A percentile compares a stretch with the other conserved stretches of the same genome.
phyloP scores from a whole-genome alignment of 768 basidiomycete genomes.

The Suillus hirtellus region DNA sequence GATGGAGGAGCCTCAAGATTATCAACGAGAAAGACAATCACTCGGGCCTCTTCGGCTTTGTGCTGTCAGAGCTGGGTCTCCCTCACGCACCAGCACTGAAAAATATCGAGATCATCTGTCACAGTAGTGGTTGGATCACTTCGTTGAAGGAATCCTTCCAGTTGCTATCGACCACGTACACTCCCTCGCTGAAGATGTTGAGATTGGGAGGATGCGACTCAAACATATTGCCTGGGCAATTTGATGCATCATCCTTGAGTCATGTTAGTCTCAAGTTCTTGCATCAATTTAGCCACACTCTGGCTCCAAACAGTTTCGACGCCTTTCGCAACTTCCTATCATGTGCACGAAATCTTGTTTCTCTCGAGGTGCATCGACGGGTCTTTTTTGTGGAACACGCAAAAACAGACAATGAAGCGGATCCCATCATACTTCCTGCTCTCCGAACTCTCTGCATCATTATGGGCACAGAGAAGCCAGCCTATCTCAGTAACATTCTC shows the following conservation, averaged over 20 bases:
- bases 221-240: background rate
- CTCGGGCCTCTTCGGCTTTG: background rate
- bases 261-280: background rate
- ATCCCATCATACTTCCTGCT: background rate
- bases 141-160: background rate
- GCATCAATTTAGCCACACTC: background rate
- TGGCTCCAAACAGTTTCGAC: background rate
- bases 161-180: background rate
- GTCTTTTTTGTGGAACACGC: background rate
- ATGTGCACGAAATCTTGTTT: background rate
- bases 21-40: background rate
- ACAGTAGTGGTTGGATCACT: background rate
- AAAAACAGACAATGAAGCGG: background rate
- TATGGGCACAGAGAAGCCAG: background rate
- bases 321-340: background rate
- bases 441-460: background rate
- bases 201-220: background rate
- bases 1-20: conserved; percentile 4
- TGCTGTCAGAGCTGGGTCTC: background rate
- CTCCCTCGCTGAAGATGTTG: background rate
- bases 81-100: background rate
- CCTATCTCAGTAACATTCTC: background rate
- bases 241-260: background rate
- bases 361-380: background rate
- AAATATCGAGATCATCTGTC: conserved; percentile 2